phyloP scores from a whole-genome alignment of 805 yeast genomes.

The Ogataea thermomethanolica region DNA sequence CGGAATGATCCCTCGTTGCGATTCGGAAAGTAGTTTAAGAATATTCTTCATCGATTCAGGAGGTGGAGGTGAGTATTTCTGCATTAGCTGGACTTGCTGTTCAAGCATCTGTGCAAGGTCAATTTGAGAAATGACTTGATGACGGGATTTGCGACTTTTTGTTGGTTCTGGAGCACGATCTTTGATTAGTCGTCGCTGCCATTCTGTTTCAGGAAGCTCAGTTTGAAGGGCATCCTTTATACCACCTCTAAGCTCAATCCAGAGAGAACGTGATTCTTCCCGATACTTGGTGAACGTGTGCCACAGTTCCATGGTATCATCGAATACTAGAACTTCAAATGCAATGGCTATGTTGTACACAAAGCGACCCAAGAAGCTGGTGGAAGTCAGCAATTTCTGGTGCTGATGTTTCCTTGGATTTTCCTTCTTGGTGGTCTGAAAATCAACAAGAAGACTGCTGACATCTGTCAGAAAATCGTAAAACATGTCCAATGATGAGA shows the following conservation, averaged over 20 bases:
- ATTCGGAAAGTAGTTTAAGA: constrained; percentile 44
- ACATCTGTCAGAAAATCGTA: constrained; percentile 36
- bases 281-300: constrained; percentile 37
- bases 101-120: constrained; percentile 50
- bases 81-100: constrained; percentile 51
- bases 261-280: constrained; percentile 20
- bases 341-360: constrained; percentile 38
- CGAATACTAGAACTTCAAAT: constrained; percentile 44
- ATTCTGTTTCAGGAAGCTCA: constrained; percentile 9
- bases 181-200: constrained; percentile 12
- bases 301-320: constrained; percentile 44
- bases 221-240: too few species aligned
- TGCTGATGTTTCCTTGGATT: neutral
- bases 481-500: constrained; percentile 47
- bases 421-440: constrained; percentile 6
- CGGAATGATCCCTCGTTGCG: constrained; percentile 42
- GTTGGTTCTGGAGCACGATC: constrained; percentile 7
- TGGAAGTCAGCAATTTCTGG: constrained; percentile 31
- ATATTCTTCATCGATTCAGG: constrained; percentile 42
- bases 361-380: constrained; percentile 46
- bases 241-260: constrained; percentile 24
- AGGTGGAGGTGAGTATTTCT: constrained; percentile 48
- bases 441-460: constrained; percentile 34
- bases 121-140: constrained; percentile 44
- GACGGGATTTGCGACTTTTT: constrained; percentile 9